Evolutionary conservation across 495 filamentous ascomycete species (phyloP), one percentile per base, ranked within the genome.

Genomic region (Parathielavia appendiculata): DNA sequence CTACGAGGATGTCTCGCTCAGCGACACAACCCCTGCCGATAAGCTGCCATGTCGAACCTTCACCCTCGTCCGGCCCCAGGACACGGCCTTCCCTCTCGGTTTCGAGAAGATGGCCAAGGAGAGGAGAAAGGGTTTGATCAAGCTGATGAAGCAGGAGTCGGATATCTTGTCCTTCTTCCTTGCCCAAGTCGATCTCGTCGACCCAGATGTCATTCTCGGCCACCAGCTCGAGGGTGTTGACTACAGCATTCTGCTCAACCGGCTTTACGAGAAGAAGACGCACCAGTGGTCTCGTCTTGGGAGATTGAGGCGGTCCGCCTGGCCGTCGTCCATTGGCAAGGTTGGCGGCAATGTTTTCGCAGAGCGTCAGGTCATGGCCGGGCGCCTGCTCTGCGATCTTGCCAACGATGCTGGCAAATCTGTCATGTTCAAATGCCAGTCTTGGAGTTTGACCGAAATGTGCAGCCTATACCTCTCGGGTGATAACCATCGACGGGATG

Each of bases 371-470:
- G 71, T 97, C 43, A 88, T 95, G 65, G 83, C 92, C 57, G 93
- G 93, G 45, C 85, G 93, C 59, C 76, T 98, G 51, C 79, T 97
- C 50, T 97, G 95, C 69, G 93, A 98, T 79, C 78, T 97, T 55
- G 91, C 86, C 40, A 98, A 98, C 66, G 93, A 98, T 59, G 89
- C 95, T 69, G 93, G 93, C 71, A 97, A 96, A 81, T 97, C 92
- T 23, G 83, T 92, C 49, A 97, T 96, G 91, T 88, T 83, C 60
- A 95, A 95, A 76, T 98, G 93, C 69, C 91, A 96, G 69, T 93
- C 91, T 5, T 98, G 95, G 95, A 96, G 86, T 73, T 78, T 98
- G 70, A 93, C 90, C 0, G 93, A 98, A 72, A 98, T 98, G 89
- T 95, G 90, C 71, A 87, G 85, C 47, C 79, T 97, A 23, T 92